A percentile compares a stretch with the other conserved stretches of the same genome.
Conservation (phyloP, 768 basidiomycete genomes). For the Leccinum arenicola region DNA sequence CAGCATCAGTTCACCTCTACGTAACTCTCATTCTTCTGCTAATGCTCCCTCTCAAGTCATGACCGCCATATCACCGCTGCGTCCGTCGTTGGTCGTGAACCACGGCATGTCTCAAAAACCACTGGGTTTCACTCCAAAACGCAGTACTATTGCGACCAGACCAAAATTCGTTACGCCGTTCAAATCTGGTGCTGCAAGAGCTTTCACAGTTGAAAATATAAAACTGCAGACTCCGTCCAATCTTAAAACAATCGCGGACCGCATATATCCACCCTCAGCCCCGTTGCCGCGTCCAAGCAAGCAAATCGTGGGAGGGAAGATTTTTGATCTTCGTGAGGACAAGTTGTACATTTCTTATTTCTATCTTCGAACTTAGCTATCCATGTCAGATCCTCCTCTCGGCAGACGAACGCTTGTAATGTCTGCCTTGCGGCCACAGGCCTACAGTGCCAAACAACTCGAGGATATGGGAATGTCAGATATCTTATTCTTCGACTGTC, state of each 20-base stretch:
- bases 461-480: constrained; percentile 53
- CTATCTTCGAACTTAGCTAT: not conserved
- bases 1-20: constrained; percentile 25
- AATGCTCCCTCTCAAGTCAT: constrained; percentile 7
- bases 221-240: constrained; percentile 1
- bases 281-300: constrained; percentile 8
- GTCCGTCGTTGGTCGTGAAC: constrained; percentile 29
- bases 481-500: not conserved
- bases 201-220: constrained; percentile 1
- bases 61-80: constrained; percentile 33
- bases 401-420: constrained; percentile 43
- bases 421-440: constrained; percentile 54
- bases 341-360: not conserved
- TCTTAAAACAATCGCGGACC: constrained; percentile 2
- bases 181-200: constrained; percentile 41
- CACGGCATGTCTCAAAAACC: constrained; percentile 15
- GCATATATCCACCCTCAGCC: constrained; percentile 25
- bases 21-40: constrained; percentile 1
- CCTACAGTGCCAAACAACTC: constrained; percentile 41
- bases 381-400: constrained; percentile 28
- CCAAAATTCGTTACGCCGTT: constrained; percentile 61
- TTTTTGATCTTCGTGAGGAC: constrained; percentile 46
- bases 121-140: constrained; percentile 24
- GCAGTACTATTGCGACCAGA: constrained; percentile 31
- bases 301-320: constrained; percentile 2